Conservation (phyloP, 1,284 basidiomycete genomes). For the Coniophora puteana region DNA sequence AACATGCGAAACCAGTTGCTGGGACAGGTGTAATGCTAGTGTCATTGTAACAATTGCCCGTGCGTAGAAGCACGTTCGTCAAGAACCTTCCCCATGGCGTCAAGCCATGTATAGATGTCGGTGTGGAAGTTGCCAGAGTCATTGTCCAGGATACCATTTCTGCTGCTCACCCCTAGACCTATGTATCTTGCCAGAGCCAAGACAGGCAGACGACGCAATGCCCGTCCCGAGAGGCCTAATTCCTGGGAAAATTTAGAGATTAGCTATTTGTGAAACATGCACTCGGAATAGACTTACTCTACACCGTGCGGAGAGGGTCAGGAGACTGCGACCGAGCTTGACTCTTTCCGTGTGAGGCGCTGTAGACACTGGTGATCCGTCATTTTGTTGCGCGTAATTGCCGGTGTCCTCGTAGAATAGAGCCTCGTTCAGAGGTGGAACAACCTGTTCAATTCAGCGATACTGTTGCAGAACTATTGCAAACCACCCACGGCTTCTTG, state of each 20-base stretch:
- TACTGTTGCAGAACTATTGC: slow-evolving; percentile 2
- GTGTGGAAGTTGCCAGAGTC: slow-evolving; percentile 27
- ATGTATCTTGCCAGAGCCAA: slow-evolving; percentile 87
- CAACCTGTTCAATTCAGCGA: slow-evolving; percentile 39
- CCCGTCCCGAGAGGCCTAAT: slow-evolving; percentile 86
- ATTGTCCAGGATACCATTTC: too few relatives aligned
- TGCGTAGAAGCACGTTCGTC: slow-evolving; percentile 49
- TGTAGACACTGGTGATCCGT: slow-evolving; percentile 1
- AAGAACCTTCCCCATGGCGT: slow-evolving; percentile 76
- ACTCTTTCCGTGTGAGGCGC: slow-evolving; percentile 26
- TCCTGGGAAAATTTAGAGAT: slow-evolving; percentile 28
- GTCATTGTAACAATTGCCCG: too few relatives aligned
- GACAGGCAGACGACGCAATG: slow-evolving; percentile 86
- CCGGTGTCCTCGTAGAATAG: slow-evolving; percentile 43
- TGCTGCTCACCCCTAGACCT: slow-evolving; percentile 37
- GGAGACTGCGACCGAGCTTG: slow-evolving; percentile 57
- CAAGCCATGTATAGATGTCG: slow-evolving; percentile 64
- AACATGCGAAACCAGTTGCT: too few relatives aligned
- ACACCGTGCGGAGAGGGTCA: slow-evolving; percentile 67
- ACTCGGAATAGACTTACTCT: slow-evolving; percentile 42
- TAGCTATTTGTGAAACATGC: background rate
- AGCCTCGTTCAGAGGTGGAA: slow-evolving; percentile 61
- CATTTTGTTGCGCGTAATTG: slow-evolving; percentile 5
- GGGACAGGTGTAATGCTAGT: slow-evolving; percentile 20
- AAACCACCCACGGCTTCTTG: slow-evolving; percentile 43